These are phyloP conservation scores for Fragaria nilgerrensis DNA, from an alignment of 306 rosid genomes.

Conservation along the genomic window DNA sequence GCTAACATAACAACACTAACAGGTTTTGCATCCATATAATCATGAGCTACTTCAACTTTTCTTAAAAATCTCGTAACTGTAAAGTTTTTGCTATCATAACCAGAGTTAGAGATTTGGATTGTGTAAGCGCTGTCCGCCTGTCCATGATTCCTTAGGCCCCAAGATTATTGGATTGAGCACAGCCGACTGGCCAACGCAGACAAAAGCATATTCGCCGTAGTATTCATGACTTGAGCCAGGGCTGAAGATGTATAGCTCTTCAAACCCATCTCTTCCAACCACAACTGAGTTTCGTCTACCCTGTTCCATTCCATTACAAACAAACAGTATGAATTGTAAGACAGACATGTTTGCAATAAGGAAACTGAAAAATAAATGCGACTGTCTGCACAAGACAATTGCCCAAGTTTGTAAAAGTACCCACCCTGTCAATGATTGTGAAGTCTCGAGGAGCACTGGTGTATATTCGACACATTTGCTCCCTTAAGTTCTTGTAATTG, in stretches of 20 bases:
- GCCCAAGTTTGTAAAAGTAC: conserved; percentile 6
- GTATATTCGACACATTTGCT: conserved; percentile 58
- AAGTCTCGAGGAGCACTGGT: conserved; percentile 64
- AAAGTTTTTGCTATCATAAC: not conserved
- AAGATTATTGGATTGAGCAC: conserved; percentile 56
- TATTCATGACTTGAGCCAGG: conserved; percentile 65
- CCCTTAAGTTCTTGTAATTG: conserved; percentile 53
- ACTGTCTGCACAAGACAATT: not conserved
- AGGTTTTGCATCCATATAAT: not conserved
- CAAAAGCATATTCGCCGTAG: conserved; percentile 56
- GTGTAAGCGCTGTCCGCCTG: conserved; percentile 55
- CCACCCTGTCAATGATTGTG: conserved; percentile 78
- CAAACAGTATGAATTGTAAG: not conserved
- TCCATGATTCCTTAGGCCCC: conserved; percentile 53
- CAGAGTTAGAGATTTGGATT: conserved; percentile 60
- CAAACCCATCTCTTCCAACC: conserved; percentile 72
- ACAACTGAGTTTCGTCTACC: conserved; percentile 85
- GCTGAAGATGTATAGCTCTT: conserved; percentile 67
- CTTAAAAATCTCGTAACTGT: not conserved
- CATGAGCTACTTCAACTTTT: not conserved
- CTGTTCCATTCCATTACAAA: conserved; percentile 37
- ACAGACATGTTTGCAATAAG: not conserved
- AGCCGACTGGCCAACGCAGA: conserved; percentile 74
- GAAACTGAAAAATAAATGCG: not conserved
- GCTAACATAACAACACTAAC: not conserved